Evolutionary conservation across 805 yeast genomes (phyloP).

Genomic region (Wickerhamomyces queroliae): DNA sequence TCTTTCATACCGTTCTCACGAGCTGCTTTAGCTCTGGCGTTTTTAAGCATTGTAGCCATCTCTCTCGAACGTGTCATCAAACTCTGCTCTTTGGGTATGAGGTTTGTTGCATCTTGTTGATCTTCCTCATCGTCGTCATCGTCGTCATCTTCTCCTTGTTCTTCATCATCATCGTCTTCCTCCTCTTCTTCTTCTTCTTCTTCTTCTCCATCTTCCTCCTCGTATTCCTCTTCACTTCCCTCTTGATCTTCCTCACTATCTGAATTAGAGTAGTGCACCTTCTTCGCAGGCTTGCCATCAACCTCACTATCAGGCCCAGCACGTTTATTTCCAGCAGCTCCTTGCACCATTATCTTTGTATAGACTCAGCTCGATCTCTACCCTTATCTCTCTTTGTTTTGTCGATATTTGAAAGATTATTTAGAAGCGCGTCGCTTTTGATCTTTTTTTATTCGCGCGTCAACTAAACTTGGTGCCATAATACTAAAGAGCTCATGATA

Average conservation of each 20-base stretch:
- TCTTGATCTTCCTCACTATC: constrained; percentile 1
- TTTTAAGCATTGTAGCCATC: constrained; percentile 21
- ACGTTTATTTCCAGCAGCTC: neutral
- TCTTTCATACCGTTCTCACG: constrained; percentile 51
- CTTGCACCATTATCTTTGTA: neutral
- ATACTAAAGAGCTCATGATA: no score
- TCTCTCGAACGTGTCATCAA: constrained; percentile 27
- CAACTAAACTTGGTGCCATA: no score
- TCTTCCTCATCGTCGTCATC: constrained; percentile 5
- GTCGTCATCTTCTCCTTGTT: constrained; percentile 5
- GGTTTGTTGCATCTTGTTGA: neutral
- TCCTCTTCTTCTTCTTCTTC: constrained; percentile 8
- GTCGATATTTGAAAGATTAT: no score
- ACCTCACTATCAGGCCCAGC: neutral
- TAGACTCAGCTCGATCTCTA: no score
- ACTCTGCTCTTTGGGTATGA: constrained; percentile 18
- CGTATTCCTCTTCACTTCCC: constrained; percentile 5
- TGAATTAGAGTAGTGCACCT: neutral
- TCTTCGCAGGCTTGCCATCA: neutral
- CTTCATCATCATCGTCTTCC: constrained; percentile 10
- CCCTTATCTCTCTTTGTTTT: neutral
- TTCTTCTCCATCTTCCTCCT: constrained; percentile 4
- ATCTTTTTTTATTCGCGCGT: no score
- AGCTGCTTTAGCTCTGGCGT: constrained; percentile 44
- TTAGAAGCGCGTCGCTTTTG: no score